phyloP scores from a whole-genome alignment of 768 basidiomycete species.

The Macrolepiota albuminosa region DNA sequence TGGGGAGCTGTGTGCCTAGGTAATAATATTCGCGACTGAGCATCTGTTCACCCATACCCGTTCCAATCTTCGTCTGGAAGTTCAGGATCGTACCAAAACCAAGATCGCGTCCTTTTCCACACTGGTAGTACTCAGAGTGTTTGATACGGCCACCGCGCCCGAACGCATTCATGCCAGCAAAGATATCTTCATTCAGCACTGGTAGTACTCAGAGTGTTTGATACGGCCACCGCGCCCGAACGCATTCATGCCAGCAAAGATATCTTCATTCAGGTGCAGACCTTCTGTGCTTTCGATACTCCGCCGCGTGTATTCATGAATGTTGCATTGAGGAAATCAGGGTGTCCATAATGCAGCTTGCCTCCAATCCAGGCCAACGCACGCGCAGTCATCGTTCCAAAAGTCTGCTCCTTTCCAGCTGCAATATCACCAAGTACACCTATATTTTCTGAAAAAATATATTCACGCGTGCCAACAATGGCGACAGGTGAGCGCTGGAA shows the following conservation, averaged over 20 bases:
- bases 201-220: conserved; percentile 99
- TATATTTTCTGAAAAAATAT: conserved; percentile 99
- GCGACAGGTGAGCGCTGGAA: conserved; percentile 89
- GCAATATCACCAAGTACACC: conserved; percentile 99
- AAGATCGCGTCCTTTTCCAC: conserved; percentile 98
- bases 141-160: conserved; percentile 98
- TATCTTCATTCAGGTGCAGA: conserved; percentile 97
- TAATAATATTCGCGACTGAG: conserved; percentile 99
- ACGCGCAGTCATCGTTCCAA: conserved; percentile 96
- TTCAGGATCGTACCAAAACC: conserved; percentile 99
- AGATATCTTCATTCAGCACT: conserved; percentile 99
- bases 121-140: conserved; percentile 99
- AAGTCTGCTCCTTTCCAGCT: conserved; percentile 99
- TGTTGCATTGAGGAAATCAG: conserved; percentile 96
- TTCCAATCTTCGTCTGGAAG: conserved; percentile 99
- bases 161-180: conserved; percentile 98
- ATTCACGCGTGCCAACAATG: conserved; percentile 97
- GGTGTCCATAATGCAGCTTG: conserved; percentile 98
- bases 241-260: conserved; percentile 99
- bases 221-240: conserved; percentile 97
- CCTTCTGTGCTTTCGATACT: conserved; percentile 98
- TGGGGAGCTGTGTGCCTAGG: conserved; percentile 93
- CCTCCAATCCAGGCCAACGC: conserved; percentile 96
- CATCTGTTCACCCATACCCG: conserved; percentile 99
- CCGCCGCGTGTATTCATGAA: conserved; percentile 99